phyloP scores from a whole-genome alignment of 179 eudicot species.

The Monotropa hypopitys region DNA sequence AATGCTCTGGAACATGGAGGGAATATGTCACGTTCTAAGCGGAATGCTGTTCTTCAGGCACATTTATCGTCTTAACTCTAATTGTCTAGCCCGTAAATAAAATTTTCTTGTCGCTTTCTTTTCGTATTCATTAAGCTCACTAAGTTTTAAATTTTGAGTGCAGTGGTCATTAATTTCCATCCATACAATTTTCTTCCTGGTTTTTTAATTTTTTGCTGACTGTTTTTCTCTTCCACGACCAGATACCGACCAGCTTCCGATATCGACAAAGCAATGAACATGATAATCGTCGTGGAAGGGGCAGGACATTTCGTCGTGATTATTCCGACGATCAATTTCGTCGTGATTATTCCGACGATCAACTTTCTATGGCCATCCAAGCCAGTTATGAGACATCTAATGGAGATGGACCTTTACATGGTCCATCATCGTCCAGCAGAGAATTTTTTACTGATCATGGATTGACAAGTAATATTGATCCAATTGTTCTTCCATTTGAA shows the following conservation, averaged over 20 bases:
- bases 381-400: conserved; percentile 49
- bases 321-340: conserved; percentile 48
- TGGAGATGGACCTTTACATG: conserved; percentile 22
- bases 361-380: conserved; percentile 55
- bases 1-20: conserved; percentile 94
- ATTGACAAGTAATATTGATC: conserved; percentile 29
- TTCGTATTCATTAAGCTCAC: background rate
- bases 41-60: conserved; percentile 91
- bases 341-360: conserved; percentile 52
- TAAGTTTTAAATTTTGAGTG: background rate
- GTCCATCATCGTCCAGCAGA: conserved; percentile 28
- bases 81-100: background rate
- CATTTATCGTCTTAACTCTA: background rate
- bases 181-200: background rate
- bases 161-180: background rate
- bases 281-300: conserved; percentile 66
- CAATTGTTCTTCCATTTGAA: conserved; percentile 53
- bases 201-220: background rate
- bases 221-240: conserved; percentile 10
- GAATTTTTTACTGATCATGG: conserved; percentile 16
- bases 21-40: conserved; percentile 87
- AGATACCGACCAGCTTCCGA: conserved; percentile 90
- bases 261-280: conserved; percentile 58
- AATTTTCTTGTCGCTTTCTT: background rate
- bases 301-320: conserved; percentile 51